Evolutionary conservation across 2,329 filamentous ascomycete species (phyloP).

Genomic region (Phialophora tarda): DNA sequence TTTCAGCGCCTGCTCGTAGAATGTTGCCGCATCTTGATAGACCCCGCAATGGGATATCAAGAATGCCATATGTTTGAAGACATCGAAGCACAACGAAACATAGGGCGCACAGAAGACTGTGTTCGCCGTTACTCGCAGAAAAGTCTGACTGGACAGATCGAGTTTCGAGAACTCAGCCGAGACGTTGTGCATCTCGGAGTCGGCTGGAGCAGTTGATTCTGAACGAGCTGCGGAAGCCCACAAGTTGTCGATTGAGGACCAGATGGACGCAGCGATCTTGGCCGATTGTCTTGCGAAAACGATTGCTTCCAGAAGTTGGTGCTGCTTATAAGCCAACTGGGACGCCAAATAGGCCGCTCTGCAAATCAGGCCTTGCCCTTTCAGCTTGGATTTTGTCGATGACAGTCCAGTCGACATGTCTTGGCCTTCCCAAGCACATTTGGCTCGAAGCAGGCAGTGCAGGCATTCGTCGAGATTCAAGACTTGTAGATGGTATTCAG

Average conservation of each 20-base stretch:
- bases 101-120: constrained; percentile 80
- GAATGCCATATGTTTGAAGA: constrained; percentile 73
- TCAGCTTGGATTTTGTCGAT: constrained; percentile 23
- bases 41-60: constrained; percentile 84
- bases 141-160: constrained; percentile 43
- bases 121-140: constrained; percentile 43
- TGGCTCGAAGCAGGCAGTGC: constrained; percentile 43
- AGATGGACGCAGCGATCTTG: constrained; percentile 35
- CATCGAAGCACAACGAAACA: constrained; percentile 73
- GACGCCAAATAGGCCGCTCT: constrained; percentile 34
- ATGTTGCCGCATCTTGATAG: constrained; percentile 86
- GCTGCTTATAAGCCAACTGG: constrained; percentile 25
- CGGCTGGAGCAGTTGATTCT: constrained; percentile 6
- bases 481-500: constrained; percentile 74
- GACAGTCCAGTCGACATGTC: neutral
- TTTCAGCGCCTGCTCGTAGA: constrained; percentile 81
- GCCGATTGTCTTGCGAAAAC: constrained; percentile 36
- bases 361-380: constrained; percentile 26
- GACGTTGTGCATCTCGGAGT: constrained; percentile 46
- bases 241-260: constrained; percentile 41
- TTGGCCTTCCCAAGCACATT: constrained; percentile 43
- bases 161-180: constrained; percentile 49
- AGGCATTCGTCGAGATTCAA: constrained; percentile 68
- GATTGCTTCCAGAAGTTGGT: constrained; percentile 27
- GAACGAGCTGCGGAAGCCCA: constrained; percentile 39